Conservation (phyloP, 2,329 filamentous ascomycete species). For the Exophiala viscosa region DNA sequence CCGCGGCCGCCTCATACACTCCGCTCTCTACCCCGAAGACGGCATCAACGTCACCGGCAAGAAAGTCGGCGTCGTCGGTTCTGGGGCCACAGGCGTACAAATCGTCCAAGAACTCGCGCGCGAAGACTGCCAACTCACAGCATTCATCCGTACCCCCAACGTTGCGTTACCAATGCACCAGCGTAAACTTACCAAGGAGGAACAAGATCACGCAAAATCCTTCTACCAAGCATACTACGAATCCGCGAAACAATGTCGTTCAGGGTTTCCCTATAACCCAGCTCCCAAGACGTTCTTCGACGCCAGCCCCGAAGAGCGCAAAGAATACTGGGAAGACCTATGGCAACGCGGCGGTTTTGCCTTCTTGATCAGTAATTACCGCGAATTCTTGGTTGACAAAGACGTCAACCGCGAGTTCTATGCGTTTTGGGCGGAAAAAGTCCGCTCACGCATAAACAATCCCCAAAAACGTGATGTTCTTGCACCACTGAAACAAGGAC, state of each 20-base stretch:
- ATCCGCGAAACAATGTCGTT: conserved; percentile 8
- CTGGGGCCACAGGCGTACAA: conserved; percentile 62
- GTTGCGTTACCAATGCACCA: conserved; percentile 59
- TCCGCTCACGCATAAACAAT: conserved; percentile 49
- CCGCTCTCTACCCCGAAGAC: conserved; percentile 57
- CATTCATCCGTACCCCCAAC: conserved; percentile 63
- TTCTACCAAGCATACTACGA: conserved; percentile 4
- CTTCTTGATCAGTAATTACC: conserved; percentile 50
- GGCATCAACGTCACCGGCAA: conserved; percentile 59
- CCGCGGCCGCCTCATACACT: conserved; percentile 57
- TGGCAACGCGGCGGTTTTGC: conserved; percentile 53
- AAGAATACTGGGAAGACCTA: conserved; percentile 45
- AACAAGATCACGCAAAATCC: conserved; percentile 40
- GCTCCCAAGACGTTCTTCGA: conserved; percentile 39
- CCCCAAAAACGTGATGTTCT: conserved; percentile 49
- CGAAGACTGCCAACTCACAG: conserved; percentile 47
- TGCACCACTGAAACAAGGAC: conserved; percentile 49
- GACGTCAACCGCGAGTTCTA: conserved; percentile 53
- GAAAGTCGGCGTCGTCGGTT: conserved; percentile 61
- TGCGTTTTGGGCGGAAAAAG: conserved; percentile 54
- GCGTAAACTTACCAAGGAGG: conserved; percentile 43
- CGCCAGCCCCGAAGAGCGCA: conserved; percentile 27
- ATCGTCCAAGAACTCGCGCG: conserved; percentile 60
- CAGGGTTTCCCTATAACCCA: conserved; percentile 49
- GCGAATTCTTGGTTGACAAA: conserved; percentile 44